Conservation (phyloP, 495 filamentous ascomycete genomes). For the Penicillium pancosmium region DNA sequence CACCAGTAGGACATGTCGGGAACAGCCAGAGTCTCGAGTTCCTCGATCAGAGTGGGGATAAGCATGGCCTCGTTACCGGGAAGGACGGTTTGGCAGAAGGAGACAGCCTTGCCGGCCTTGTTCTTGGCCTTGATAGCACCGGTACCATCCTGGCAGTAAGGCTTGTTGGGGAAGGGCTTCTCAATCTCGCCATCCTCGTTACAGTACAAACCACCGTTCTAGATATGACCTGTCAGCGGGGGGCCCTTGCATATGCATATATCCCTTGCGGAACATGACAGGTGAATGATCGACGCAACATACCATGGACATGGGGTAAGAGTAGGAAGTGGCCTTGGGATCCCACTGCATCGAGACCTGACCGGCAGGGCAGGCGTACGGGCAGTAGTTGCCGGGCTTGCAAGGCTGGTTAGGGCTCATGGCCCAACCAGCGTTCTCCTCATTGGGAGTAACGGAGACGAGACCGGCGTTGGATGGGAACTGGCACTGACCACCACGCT, state of each 20-base stretch:
- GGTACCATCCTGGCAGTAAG: conserved; percentile 73
- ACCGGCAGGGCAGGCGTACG: conserved; percentile 75
- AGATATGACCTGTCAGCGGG: conserved; percentile 31
- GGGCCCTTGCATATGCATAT: conserved; percentile 8
- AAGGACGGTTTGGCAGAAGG: conserved; percentile 82
- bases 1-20: conserved; percentile 74
- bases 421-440: conserved; percentile 75
- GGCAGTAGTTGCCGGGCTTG: conserved; percentile 70
- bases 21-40: conserved; percentile 63
- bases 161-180: conserved; percentile 70
- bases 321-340: conserved; percentile 65
- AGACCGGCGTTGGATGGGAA: conserved; percentile 72
- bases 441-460: conserved; percentile 65
- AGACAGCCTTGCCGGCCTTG: conserved; percentile 60
- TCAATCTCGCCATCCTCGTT: conserved; percentile 64
- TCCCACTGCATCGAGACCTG: conserved; percentile 84
- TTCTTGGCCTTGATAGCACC: conserved; percentile 66
- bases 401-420: conserved; percentile 79
- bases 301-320: conserved; percentile 75
- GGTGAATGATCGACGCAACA: conserved; percentile 30
- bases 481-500: conserved; percentile 56
- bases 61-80: conserved; percentile 90
- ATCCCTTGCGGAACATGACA: conserved; percentile 23
- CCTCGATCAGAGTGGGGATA: conserved; percentile 70
- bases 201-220: conserved; percentile 82